Conservation (phyloP, 208 protist species). For the Trypanosoma vivax region DNA sequence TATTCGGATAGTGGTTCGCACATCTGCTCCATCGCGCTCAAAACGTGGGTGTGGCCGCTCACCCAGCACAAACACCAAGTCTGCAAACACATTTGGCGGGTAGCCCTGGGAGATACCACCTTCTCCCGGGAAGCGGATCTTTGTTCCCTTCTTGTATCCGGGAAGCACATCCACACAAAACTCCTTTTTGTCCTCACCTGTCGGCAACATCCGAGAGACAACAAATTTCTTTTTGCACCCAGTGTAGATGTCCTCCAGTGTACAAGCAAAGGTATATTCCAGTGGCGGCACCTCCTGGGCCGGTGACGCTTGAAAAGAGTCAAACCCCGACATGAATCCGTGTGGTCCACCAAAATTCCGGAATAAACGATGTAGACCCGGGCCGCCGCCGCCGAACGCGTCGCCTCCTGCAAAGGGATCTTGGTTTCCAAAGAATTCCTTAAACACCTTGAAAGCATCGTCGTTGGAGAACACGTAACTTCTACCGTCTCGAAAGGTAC, state of each 20-base stretch:
- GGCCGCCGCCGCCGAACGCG: slow-evolving; percentile 43
- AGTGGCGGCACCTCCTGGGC: slow-evolving; percentile 61
- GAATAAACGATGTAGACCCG: slow-evolving; percentile 76
- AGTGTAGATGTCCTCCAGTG: slow-evolving; percentile 77
- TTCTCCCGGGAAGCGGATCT: slow-evolving; percentile 91
- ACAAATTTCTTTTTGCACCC: slow-evolving; percentile 83
- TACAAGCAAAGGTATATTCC: slow-evolving; percentile 30
- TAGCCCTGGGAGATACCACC: slow-evolving; percentile 80
- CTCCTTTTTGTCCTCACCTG: slow-evolving; percentile 74
- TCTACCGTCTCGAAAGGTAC: background rate
- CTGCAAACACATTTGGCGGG: slow-evolving; percentile 85
- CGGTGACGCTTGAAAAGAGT: slow-evolving; percentile 42
- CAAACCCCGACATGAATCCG: slow-evolving; percentile 41
- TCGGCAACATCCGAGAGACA: slow-evolving; percentile 38
- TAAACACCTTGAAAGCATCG: slow-evolving; percentile 88
- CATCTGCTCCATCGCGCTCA: slow-evolving; percentile 79
- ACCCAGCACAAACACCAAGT: slow-evolving; percentile 95
- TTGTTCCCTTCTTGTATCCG: slow-evolving; percentile 96
- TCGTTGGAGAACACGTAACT: slow-evolving; percentile 58
- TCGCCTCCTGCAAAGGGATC: slow-evolving; percentile 25
- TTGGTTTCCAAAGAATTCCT: slow-evolving; percentile 43
- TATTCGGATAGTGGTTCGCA: slow-evolving; percentile 77
- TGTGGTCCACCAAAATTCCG: slow-evolving; percentile 73
- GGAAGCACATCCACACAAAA: slow-evolving; percentile 92
- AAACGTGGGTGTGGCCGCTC: slow-evolving; percentile 91